Evolutionary conservation across 2,329 filamentous ascomycete species (phyloP).

Genomic region (Geosmithia morbida): DNA sequence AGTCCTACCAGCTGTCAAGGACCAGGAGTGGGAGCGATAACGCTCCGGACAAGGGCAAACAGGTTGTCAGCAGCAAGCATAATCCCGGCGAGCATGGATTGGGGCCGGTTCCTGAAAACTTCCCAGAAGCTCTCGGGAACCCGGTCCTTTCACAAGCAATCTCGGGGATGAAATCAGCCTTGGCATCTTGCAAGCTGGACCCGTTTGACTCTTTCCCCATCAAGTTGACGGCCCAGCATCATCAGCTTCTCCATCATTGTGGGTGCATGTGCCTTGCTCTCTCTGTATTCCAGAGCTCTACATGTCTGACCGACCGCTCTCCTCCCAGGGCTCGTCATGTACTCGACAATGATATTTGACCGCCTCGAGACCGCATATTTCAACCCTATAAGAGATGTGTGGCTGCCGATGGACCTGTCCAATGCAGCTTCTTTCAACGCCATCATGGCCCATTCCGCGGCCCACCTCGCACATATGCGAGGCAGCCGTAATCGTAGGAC

Average conservation of each 20-base stretch:
- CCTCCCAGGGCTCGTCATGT: constrained; percentile 12
- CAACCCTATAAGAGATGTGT: constrained; percentile 23
- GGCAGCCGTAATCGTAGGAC: constrained; percentile 10
- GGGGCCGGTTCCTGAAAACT: neutral
- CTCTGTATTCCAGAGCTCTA: neutral
- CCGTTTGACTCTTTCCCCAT: constrained; percentile 20
- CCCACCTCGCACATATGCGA: constrained; percentile 19
- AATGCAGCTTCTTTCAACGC: constrained; percentile 23
- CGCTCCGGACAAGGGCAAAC: too few species aligned
- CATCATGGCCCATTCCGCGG: constrained; percentile 24
- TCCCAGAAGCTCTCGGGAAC: neutral
- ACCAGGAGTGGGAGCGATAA: too few species aligned
- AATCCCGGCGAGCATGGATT: too few species aligned
- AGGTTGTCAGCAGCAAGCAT: too few species aligned
- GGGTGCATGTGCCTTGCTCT: constrained; percentile 1
- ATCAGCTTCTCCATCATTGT: constrained; percentile 21
- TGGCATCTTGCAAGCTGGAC: constrained; percentile 13
- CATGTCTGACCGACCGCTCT: neutral
- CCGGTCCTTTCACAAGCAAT: constrained; percentile 5
- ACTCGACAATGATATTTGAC: constrained; percentile 18
- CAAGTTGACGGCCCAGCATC: constrained; percentile 15
- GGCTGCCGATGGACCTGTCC: constrained; percentile 22
- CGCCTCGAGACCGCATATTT: constrained; percentile 11
- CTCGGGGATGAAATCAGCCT: constrained; percentile 13
- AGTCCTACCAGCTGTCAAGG: too few species aligned